A percentile compares a stretch with the other conserved stretches of the same genome.
Evolutionary conservation across 2,329 filamentous ascomycete species (phyloP).

Genomic region (Talaromyces sp.): DNA sequence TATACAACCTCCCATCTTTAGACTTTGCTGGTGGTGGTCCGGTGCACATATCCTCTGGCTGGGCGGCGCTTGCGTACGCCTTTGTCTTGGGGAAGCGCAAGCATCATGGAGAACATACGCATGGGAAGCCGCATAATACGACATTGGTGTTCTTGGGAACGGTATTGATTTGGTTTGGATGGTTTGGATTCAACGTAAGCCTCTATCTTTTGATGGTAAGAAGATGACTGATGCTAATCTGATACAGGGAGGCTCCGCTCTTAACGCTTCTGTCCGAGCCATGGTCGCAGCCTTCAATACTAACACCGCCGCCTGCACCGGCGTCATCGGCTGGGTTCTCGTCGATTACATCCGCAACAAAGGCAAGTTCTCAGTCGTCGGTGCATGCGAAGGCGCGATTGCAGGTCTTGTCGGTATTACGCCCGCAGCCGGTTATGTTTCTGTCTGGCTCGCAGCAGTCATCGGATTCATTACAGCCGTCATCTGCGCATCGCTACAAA

Average conservation of each 20-base stretch:
- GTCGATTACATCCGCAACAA: constrained; percentile 53
- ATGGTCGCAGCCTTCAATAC: constrained; percentile 59
- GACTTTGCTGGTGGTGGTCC: constrained; percentile 75
- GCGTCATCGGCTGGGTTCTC: constrained; percentile 54
- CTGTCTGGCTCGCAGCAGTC: constrained; percentile 52
- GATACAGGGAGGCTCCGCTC: constrained; percentile 49
- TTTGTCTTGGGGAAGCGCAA: constrained; percentile 69
- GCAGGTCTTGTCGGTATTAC: constrained; percentile 61
- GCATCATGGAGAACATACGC: constrained; percentile 51
- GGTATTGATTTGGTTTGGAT: constrained; percentile 46
- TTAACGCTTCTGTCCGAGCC: constrained; percentile 53
- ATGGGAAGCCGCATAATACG: constrained; percentile 64
- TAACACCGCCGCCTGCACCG: constrained; percentile 54
- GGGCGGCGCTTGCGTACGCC: constrained; percentile 68
- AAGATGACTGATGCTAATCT: background rate
- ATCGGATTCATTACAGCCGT: constrained; percentile 57
- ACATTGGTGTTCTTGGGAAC: constrained; percentile 72
- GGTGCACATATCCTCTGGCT: constrained; percentile 71
- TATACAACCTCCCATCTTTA: constrained; percentile 64
- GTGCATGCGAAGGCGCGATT: constrained; percentile 57
- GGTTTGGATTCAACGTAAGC: constrained; percentile 56
- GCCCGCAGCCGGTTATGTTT: constrained; percentile 54
- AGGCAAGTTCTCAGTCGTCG: constrained; percentile 55
- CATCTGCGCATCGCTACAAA: constrained; percentile 49
- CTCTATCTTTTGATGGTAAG: background rate